Conservation (phyloP, 108 stramenopile species). For the Fragilariopsis cylindrus region DNA sequence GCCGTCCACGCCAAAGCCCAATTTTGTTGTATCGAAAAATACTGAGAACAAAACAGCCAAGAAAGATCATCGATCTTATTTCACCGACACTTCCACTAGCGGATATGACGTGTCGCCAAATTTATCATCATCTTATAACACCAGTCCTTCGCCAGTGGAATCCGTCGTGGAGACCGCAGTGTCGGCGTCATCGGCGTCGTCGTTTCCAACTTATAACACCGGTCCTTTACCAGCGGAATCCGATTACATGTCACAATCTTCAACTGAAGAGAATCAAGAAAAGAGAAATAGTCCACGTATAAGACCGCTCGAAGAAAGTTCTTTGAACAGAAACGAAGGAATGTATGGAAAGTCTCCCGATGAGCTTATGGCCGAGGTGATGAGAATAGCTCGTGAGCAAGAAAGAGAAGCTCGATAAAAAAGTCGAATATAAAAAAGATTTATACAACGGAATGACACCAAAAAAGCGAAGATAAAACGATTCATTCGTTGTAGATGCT, state of each 20-base stretch:
- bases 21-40: neutral
- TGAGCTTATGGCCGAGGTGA: constrained; percentile 18
- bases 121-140: neutral
- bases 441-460: neutral
- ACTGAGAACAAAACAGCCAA: neutral
- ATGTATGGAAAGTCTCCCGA: constrained; percentile 5
- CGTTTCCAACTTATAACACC: too few species aligned
- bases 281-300: neutral
- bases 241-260: neutral
- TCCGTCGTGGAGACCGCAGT: too few species aligned
- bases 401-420: constrained; percentile 3
- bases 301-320: neutral
- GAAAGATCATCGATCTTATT: neutral
- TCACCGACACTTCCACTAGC: neutral
- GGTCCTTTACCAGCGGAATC: neutral
- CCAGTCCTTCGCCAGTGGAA: neutral
- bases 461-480: neutral
- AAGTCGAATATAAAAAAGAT: neutral
- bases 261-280: neutral
- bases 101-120: neutral
- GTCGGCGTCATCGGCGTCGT: too few species aligned
- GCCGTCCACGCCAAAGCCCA: neutral
- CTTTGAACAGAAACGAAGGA: neutral
- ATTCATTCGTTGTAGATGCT: too few species aligned
- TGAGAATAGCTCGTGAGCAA: constrained; percentile 18